A percentile compares a stretch with the other conserved stretches of the same genome.
Conservation (phyloP, 495 filamentous ascomycete genomes). For the Neurospora hispaniola region DNA sequence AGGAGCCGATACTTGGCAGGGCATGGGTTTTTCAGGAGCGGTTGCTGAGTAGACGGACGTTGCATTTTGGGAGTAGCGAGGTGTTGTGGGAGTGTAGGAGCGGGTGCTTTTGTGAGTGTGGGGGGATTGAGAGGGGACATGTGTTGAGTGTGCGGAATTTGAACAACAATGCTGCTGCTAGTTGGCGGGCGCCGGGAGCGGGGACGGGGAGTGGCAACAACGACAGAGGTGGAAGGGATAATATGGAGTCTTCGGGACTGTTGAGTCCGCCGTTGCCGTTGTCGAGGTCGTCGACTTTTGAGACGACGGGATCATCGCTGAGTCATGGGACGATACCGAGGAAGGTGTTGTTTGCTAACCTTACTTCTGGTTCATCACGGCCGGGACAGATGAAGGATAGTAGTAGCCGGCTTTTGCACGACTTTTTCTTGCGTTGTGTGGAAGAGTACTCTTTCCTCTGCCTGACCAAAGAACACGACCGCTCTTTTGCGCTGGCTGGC, state of each 20-base stretch:
- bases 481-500: conserved; percentile 9
- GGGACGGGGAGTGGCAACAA: not conserved
- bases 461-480: conserved; percentile 7
- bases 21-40: conserved; percentile 30
- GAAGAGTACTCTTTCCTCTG: conserved; percentile 13
- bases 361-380: not conserved
- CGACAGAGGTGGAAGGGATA: not conserved
- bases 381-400: not conserved
- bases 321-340: not conserved
- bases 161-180: not conserved
- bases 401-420: not conserved
- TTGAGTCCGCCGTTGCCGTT: not conserved
- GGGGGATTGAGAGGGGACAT: conserved; percentile 5
- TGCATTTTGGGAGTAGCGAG: conserved; percentile 19
- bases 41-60: conserved; percentile 16
- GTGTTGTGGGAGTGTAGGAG: conserved; percentile 24
- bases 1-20: conserved; percentile 11
- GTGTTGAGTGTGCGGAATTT: conserved; percentile 6
- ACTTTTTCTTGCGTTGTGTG: conserved; percentile 13
- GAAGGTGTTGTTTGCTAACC: conserved; percentile 8
- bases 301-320: not conserved
- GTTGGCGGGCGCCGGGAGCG: not conserved
- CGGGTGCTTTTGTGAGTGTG: conserved; percentile 19
- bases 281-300: not conserved
- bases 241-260: not conserved